A percentile compares a stretch with the other conserved stretches of the same genome.
phyloP scores from a whole-genome alignment of 345 rosid species.

The Murraya koenigii region DNA sequence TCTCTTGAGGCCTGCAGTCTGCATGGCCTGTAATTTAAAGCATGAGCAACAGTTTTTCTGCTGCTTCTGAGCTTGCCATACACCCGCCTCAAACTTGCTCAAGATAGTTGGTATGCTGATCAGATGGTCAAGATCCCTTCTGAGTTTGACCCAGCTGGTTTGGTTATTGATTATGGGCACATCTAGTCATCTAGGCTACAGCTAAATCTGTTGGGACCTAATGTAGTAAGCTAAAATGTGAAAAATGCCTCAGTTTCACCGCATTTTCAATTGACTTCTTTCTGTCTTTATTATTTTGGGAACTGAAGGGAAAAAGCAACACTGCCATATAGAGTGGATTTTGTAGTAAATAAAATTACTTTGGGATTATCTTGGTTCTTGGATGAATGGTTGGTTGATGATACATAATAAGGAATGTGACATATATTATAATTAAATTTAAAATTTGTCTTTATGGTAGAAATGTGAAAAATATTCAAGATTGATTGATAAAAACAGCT shows the following conservation, averaged over 20 bases:
- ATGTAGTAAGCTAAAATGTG: constrained; percentile 4
- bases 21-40: background rate
- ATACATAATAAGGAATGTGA: background rate
- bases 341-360: background rate
- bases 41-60: background rate
- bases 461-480: background rate
- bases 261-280: background rate
- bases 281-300: constrained; percentile 15
- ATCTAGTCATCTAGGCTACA: background rate
- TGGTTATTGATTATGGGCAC: background rate
- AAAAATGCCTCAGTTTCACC: constrained; percentile 22
- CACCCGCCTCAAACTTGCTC: background rate
- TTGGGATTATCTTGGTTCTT: background rate
- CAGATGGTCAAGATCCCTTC: background rate
- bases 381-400: background rate
- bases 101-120: too few relatives aligned
- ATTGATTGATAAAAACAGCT: background rate
- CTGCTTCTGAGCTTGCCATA: background rate
- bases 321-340: background rate
- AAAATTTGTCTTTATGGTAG: background rate
- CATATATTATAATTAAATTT: background rate
- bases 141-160: background rate
- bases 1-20: background rate
- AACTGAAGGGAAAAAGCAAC: background rate
- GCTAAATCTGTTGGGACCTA: background rate